Percentiles rank a stretch among this genome's conserved stretches.
Evolutionary conservation across 305 asterid genomes (phyloP).

Genomic region (Fraxinus sp.): DNA sequence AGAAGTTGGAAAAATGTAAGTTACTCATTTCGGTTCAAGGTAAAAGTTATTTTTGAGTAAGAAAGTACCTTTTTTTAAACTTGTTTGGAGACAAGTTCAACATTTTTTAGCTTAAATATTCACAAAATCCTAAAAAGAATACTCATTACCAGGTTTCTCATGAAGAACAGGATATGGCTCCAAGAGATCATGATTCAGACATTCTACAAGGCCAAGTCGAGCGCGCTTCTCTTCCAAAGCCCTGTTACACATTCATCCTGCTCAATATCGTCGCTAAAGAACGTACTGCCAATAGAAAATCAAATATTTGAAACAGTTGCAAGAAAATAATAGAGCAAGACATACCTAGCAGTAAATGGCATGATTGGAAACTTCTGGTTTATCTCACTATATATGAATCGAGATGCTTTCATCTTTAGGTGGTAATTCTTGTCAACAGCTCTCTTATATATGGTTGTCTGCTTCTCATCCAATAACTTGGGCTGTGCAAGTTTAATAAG

Average conservation of each 20-base stretch:
- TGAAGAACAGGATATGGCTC: slow-evolving; percentile 97
- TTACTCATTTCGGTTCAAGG: background rate
- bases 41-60: background rate
- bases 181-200: slow-evolving; percentile 87
- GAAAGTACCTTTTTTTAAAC: background rate
- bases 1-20: background rate
- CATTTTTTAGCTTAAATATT: background rate
- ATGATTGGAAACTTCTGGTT: slow-evolving; percentile 81
- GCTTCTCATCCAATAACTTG: slow-evolving; percentile 73
- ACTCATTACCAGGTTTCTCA: slow-evolving; percentile 78
- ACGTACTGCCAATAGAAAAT: background rate
- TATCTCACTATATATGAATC: slow-evolving; percentile 75
- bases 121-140: background rate
- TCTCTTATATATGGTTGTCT: slow-evolving; percentile 71
- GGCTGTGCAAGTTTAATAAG: slow-evolving; percentile 46
- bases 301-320: background rate
- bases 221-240: slow-evolving; percentile 98
- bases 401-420: slow-evolving; percentile 77
- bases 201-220: slow-evolving; percentile 83
- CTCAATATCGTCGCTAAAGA: slow-evolving; percentile 7
- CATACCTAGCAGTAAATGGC: slow-evolving; percentile 86
- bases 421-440: slow-evolving; percentile 74
- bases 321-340: background rate
- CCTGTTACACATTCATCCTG: slow-evolving; percentile 38
- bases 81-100: background rate